Evolutionary conservation across 352 stramenopile species (phyloP).

Genomic region (Poterioochromonas sp.): DNA sequence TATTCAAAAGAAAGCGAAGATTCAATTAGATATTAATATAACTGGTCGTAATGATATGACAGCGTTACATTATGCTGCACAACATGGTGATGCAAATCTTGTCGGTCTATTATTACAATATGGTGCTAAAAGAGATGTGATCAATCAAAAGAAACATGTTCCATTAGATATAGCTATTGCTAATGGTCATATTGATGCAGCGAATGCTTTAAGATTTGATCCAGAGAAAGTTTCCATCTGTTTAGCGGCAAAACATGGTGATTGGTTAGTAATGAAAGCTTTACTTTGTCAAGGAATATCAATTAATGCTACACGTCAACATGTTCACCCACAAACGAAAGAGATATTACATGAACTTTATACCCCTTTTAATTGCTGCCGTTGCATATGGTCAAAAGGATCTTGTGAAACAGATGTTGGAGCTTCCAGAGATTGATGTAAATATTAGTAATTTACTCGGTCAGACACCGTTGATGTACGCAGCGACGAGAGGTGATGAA

Average conservation of each 20-base stretch:
- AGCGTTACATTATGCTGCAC: slow-evolving; percentile 41
- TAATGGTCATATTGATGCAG: slow-evolving; percentile 4
- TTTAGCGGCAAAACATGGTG: slow-evolving; percentile 37
- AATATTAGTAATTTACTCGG: slow-evolving; percentile 38
- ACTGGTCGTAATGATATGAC: slow-evolving; percentile 43
- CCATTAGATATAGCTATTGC: slow-evolving; percentile 18
- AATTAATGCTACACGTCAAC: slow-evolving; percentile 36
- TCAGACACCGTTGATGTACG: slow-evolving; percentile 42
- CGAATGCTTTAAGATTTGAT: slow-evolving; percentile 32
- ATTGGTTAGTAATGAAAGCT: slow-evolving; percentile 34
- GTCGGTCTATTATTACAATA: not conserved
- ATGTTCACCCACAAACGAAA: slow-evolving; percentile 7
- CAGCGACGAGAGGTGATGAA: slow-evolving; percentile 31
- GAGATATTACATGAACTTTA: slow-evolving; percentile 39
- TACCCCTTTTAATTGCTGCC: slow-evolving; percentile 40
- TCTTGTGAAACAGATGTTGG: not conserved
- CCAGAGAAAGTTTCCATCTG: slow-evolving; percentile 41
- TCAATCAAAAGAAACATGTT: not conserved
- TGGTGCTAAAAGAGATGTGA: not conserved
- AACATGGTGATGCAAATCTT: not conserved
- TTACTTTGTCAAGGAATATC: slow-evolving; percentile 39
- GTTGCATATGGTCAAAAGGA: slow-evolving; percentile 23
- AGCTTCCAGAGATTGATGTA: not conserved
- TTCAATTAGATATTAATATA: slow-evolving; percentile 26
- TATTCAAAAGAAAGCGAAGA: not conserved